Evolutionary conservation across 352 stramenopile genomes (phyloP).

Genomic region (Pythium diclinum): DNA sequence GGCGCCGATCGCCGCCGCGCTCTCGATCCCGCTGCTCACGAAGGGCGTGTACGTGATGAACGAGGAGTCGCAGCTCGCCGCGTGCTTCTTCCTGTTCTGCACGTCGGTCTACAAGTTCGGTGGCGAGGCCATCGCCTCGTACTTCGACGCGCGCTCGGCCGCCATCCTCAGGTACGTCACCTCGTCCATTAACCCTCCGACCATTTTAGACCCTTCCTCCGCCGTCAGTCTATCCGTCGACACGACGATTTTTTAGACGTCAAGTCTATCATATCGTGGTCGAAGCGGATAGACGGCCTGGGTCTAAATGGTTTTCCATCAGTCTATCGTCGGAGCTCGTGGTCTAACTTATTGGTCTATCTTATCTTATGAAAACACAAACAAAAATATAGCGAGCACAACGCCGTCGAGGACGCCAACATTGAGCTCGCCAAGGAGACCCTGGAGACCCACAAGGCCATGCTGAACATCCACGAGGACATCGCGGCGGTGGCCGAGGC

Average conservation of each 20-base stretch:
- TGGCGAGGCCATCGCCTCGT: constrained; percentile 77
- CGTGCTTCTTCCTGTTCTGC: constrained; percentile 85
- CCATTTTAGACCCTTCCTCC: too few species aligned
- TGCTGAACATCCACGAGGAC: constrained; percentile 85
- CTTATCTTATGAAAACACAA: constrained; percentile 2
- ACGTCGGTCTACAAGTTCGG: constrained; percentile 86
- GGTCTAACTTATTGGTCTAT: background rate
- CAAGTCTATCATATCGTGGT: background rate
- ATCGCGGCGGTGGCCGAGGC: constrained; percentile 69
- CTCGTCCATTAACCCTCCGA: too few species aligned
- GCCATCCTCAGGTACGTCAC: constrained; percentile 66
- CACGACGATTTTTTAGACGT: background rate
- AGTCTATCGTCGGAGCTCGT: too few species aligned
- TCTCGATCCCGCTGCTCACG: constrained; percentile 72
- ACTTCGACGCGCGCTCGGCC: constrained; percentile 74
- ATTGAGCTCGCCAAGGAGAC: constrained; percentile 81
- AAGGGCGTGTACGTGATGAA: constrained; percentile 88
- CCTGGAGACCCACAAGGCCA: constrained; percentile 73
- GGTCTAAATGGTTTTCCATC: too few species aligned
- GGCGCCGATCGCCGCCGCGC: constrained; percentile 60
- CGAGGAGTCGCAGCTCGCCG: constrained; percentile 80
- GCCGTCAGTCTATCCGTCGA: background rate
- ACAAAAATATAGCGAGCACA: constrained; percentile 58
- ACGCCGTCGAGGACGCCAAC: constrained; percentile 82
- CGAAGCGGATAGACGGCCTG: background rate